Evolutionary conservation across 148 eudicot species (phyloP), one percentile per base, ranked within the genome.

Genomic region (Camellia sinensis): DNA sequence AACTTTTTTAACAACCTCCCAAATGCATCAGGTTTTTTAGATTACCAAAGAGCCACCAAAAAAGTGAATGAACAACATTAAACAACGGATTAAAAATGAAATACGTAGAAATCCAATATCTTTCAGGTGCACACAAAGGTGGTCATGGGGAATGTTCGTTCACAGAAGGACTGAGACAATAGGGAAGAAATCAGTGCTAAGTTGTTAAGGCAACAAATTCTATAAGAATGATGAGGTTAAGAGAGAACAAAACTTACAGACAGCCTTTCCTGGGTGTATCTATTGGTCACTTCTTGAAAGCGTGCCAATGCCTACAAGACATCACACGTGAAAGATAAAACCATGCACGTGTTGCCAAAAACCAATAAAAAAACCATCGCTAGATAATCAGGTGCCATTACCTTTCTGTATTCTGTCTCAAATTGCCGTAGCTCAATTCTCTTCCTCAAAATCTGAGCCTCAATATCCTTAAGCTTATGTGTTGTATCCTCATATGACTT

Each of bases 381-480:
- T 48, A 74, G 63, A 66, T 48, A 15, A 61, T 15, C 79, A 79
- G 37, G 67, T 18, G 10, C 43, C 11, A 37, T 75, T 80, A 94
- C 99, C 98, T 96, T 89, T 80, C 99, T 90, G 80, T 96, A 96
- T 79, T 96, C 99, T 3, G 90, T 88, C 89, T 96, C 99, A 88
- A 94, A 96, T 73, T 96, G 97, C 68, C 98, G 97, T 65, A 96
- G 88, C 74, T 96, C 99, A 74, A 83, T 88, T 85, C 94, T 89
- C 83, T 91, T 91, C 83, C 86, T 88, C 76, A 91, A 82, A 74
- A 91, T 91, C 85, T 91, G 87, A 65, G 92, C 88, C 83, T 91
- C 94, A 65, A 89, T 81, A 57, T 89, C 94, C 83, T 89, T 88
- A 66, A 91, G 84, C 82, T 83, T 89, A 67, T 85, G 83, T 13